A percentile compares a stretch with the other conserved stretches of the same genome.
Conservation (phyloP, 495 filamentous ascomycete genomes). For the Bryoglossum gracile region DNA sequence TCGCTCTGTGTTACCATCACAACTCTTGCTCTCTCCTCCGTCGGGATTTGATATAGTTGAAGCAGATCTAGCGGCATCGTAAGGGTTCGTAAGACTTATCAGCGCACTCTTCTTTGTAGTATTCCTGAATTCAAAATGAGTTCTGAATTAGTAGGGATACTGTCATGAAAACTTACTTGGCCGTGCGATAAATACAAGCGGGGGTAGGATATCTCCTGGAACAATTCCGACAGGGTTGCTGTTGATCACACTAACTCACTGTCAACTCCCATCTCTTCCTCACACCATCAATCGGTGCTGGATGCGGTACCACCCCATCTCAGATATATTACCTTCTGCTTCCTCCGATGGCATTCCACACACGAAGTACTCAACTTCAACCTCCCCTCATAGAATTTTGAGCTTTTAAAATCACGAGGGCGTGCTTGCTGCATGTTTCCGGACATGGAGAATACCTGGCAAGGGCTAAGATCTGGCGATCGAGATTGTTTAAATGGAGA, state of each 20-base stretch:
- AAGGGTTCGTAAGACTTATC: too few species aligned
- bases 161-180: not conserved
- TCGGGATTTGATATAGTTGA: too few species aligned
- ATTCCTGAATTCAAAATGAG: too few species aligned
- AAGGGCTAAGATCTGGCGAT: too few species aligned
- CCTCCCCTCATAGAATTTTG: conserved; percentile 10
- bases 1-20: too few species aligned
- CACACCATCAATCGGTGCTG: not conserved
- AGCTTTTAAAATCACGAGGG: not conserved
- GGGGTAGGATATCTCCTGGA: conserved; percentile 14
- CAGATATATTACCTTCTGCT: conserved; percentile 13
- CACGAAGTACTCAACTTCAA: conserved; percentile 16
- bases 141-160: too few species aligned
- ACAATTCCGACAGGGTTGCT: conserved; percentile 19
- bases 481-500: too few species aligned
- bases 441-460: too few species aligned
- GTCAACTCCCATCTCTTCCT: not conserved
- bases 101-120: too few species aligned
- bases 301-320: not conserved
- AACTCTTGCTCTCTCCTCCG: too few species aligned
- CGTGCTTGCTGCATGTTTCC: not conserved
- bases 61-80: too few species aligned
- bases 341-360: conserved; percentile 17
- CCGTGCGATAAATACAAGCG: conserved; percentile 8
- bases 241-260: conserved; percentile 12